Conservation (phyloP, 306 rosid genomes). For the Cotoneaster glaucophyllus region DNA sequence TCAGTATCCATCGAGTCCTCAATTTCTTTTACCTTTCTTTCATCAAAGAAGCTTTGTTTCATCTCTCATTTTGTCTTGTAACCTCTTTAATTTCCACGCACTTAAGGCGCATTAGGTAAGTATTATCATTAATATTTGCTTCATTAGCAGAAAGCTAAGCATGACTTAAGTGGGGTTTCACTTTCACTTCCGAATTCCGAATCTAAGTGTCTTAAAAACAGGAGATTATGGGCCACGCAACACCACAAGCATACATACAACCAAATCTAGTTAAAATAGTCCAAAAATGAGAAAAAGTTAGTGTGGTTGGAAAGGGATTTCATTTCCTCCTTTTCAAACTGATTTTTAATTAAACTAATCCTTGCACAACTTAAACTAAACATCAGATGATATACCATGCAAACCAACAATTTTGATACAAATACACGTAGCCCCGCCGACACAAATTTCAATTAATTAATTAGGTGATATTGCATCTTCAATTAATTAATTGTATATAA, state of each 20-base stretch:
- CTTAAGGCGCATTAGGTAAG: slow-evolving; percentile 6
- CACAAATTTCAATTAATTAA: not conserved
- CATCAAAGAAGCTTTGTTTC: not conserved
- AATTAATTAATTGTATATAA: not conserved
- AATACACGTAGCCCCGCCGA: not conserved
- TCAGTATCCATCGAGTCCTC: not conserved
- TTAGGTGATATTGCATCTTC: not conserved
- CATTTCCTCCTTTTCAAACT: not conserved
- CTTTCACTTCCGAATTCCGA: slow-evolving; percentile 61
- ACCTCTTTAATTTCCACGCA: not conserved
- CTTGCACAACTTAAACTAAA: not conserved
- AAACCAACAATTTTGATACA: not conserved
- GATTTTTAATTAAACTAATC: not conserved
- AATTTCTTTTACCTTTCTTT: not conserved
- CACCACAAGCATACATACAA: slow-evolving; percentile 26
- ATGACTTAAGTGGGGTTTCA: slow-evolving; percentile 42
- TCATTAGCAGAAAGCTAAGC: slow-evolving; percentile 11
- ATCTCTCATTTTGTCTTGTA: not conserved
- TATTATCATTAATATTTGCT: slow-evolving; percentile 8
- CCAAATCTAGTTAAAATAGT: slow-evolving; percentile 17
- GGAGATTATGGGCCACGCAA: slow-evolving; percentile 31
- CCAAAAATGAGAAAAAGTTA: not conserved
- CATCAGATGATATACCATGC: not conserved
- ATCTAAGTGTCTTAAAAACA: slow-evolving; percentile 37
- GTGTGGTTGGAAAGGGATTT: not conserved